Evolutionary conservation across 2,329 filamentous ascomycete species (phyloP).

Genomic region (Teratosphaeria zuluensis): DNA sequence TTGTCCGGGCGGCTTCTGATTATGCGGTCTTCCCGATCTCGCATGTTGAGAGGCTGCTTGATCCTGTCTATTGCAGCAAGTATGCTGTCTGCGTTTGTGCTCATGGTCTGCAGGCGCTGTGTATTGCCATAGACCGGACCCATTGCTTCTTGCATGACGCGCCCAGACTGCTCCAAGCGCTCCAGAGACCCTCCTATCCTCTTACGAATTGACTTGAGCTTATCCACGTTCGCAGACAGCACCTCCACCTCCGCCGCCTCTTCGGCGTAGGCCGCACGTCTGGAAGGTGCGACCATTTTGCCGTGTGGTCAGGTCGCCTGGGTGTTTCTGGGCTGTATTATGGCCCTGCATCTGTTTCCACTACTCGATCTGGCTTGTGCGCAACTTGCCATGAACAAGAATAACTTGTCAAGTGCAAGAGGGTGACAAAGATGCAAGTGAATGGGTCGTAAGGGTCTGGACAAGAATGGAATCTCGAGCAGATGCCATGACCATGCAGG

Average conservation of each 20-base stretch:
- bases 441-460: too few relatives aligned
- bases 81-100: conserved; percentile 78
- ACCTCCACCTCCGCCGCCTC: conserved; percentile 61
- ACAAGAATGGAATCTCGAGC: too few relatives aligned
- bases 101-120: conserved; percentile 75
- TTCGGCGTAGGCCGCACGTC: conserved; percentile 52
- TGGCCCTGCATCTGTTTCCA: not conserved
- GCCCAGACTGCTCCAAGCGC: conserved; percentile 76
- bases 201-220: conserved; percentile 86
- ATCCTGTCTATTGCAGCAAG: conserved; percentile 80
- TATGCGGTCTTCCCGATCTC: conserved; percentile 82
- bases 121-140: conserved; percentile 91
- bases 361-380: not conserved
- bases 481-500: not conserved
- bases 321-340: not conserved
- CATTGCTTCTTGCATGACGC: conserved; percentile 83
- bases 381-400: not conserved
- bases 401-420: not conserved
- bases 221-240: conserved; percentile 64
- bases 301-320: not conserved
- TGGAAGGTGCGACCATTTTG: conserved; percentile 42
- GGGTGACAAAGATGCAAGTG: too few relatives aligned
- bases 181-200: conserved; percentile 86
- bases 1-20: conserved; percentile 70
- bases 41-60: conserved; percentile 83